Percentiles rank a stretch among this genome's conserved stretches.
Conservation (phyloP, 2,329 filamentous ascomycete species). For the Canariomyces notabilis region DNA sequence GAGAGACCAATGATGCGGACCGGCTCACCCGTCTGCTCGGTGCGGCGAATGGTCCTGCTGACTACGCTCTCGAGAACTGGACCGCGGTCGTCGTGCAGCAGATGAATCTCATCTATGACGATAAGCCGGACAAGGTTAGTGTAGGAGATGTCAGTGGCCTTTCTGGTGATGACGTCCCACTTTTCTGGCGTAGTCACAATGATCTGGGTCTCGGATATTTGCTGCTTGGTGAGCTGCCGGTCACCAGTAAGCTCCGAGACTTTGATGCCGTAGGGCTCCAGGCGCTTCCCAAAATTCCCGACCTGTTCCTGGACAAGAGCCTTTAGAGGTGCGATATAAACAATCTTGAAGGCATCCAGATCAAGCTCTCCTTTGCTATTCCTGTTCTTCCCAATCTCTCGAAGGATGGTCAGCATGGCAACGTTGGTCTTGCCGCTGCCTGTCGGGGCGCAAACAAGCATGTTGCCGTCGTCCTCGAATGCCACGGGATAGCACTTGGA, state of each 20-base stretch:
- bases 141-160: conserved; percentile 93
- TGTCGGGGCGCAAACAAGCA: conserved; percentile 95
- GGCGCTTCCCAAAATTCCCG: conserved; percentile 88
- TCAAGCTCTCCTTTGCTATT: conserved; percentile 91
- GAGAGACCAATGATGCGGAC: conserved; percentile 89
- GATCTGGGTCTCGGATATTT: conserved; percentile 95
- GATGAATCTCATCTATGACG: conserved; percentile 96
- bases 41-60: conserved; percentile 84
- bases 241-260: conserved; percentile 97
- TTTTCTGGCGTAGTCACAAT: conserved; percentile 99
- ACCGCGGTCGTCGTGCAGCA: conserved; percentile 94
- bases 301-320: conserved; percentile 97
- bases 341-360: conserved; percentile 94
- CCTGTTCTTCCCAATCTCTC: conserved; percentile 93
- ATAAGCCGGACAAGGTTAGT: conserved; percentile 94
- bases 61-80: conserved; percentile 97
- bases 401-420: conserved; percentile 92
- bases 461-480: conserved; percentile 91
- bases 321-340: conserved; percentile 95
- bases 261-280: conserved; percentile 85
- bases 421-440: conserved; percentile 98
- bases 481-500: conserved; percentile 88
- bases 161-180: conserved; percentile 98
- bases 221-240: conserved; percentile 95
- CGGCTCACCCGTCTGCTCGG: conserved; percentile 88